phyloP scores from a whole-genome alignment of 106 monocot species.

The Allium cepa region DNA sequence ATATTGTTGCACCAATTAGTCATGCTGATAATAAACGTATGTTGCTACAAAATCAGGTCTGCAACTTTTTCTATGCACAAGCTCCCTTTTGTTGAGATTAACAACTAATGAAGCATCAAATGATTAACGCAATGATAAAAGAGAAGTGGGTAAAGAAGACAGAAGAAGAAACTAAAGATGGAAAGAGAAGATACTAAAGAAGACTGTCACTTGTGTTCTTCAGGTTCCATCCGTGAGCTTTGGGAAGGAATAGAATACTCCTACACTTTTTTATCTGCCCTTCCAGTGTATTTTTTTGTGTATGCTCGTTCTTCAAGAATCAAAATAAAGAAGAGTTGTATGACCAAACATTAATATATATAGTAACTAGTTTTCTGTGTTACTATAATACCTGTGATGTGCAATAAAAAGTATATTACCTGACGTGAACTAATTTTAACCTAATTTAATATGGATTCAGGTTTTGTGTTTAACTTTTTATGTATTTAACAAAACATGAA shows the following conservation, averaged over 20 bases:
- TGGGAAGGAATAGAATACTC: slow-evolving; percentile 39
- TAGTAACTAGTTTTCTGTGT: background rate
- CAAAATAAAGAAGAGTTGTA: background rate
- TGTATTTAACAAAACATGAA: too few species aligned
- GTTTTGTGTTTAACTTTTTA: too few species aligned
- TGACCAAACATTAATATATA: slow-evolving; percentile 6
- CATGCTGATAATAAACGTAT: background rate
- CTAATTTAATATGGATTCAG: too few species aligned
- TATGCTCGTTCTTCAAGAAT: too few species aligned
- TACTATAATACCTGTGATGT: too few species aligned
- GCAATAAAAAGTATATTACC: too few species aligned
- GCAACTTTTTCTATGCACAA: background rate
- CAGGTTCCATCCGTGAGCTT: slow-evolving; percentile 14
- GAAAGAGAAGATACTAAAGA: slow-evolving; percentile 18
- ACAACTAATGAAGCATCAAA: background rate
- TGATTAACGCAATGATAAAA: background rate
- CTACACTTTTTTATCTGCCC: slow-evolving; percentile 18
- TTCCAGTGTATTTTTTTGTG: too few species aligned
- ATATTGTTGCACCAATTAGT: slow-evolving; percentile 54
- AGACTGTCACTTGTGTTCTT: slow-evolving; percentile 15
- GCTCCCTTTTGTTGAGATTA: background rate
- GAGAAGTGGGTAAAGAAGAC: slow-evolving; percentile 3
- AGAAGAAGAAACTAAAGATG: slow-evolving; percentile 4
- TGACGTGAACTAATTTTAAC: too few species aligned
- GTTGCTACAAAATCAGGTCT: background rate